Percentiles rank a stretch among this genome's conserved stretches.
Evolutionary conservation across 768 basidiomycete genomes (phyloP).

Genomic region (Naganishia antarctica): DNA sequence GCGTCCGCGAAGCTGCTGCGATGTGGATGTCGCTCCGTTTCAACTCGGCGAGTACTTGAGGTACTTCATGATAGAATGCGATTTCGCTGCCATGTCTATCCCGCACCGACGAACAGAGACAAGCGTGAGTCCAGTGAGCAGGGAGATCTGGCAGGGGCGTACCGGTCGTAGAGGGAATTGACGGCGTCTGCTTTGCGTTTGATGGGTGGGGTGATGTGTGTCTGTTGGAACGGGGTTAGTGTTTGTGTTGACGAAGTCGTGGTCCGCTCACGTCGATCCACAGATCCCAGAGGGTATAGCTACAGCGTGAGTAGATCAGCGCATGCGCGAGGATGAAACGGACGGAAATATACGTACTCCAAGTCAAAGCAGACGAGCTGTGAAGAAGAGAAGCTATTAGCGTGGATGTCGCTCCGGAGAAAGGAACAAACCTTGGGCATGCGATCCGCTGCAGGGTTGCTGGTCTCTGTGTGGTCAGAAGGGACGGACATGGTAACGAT

Average conservation of each 20-base stretch:
- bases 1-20: slow-evolving; percentile 71
- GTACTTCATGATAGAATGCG: slow-evolving; percentile 71
- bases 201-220: slow-evolving; percentile 47
- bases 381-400: too few relatives aligned
- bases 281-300: slow-evolving; percentile 71
- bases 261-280: slow-evolving; percentile 69
- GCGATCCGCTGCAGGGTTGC: slow-evolving; percentile 9
- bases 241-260: slow-evolving; percentile 51
- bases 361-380: slow-evolving; percentile 18
- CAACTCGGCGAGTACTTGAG: slow-evolving; percentile 61
- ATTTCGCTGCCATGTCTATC: slow-evolving; percentile 58
- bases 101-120: too few relatives aligned
- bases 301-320: not conserved
- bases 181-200: slow-evolving; percentile 47
- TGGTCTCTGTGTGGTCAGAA: slow-evolving; percentile 10
- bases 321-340: not conserved
- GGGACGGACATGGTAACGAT: not conserved
- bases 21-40: slow-evolving; percentile 54
- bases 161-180: slow-evolving; percentile 48
- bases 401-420: too few relatives aligned
- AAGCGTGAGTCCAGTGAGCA: not conserved
- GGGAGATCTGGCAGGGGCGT: slow-evolving; percentile 13
- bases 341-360: not conserved
- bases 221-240: slow-evolving; percentile 31
- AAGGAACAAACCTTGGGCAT: slow-evolving; percentile 11